These are phyloP conservation scores for Phoma sp. DNA, from an alignment of 2,329 filamentous ascomycete genomes.

Conservation along the genomic window DNA sequence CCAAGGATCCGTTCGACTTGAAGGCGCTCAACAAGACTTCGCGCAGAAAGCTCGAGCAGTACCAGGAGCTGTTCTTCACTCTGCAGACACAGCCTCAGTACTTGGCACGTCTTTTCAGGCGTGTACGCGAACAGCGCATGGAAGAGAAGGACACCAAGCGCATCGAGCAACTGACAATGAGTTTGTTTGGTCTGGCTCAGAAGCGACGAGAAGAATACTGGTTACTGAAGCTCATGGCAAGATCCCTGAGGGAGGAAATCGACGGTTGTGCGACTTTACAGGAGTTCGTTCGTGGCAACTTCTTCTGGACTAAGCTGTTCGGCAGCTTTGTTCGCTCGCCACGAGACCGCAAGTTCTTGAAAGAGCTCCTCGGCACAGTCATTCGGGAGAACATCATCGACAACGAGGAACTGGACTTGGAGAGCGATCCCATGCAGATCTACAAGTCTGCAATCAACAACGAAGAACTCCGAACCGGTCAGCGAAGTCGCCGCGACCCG, in stretches of 20 bases:
- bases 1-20: slow-evolving; percentile 90
- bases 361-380: slow-evolving; percentile 82
- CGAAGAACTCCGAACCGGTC: slow-evolving; percentile 90
- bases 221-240: slow-evolving; percentile 82
- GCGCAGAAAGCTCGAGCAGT: slow-evolving; percentile 91
- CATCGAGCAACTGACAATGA: slow-evolving; percentile 93
- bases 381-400: slow-evolving; percentile 93
- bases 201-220: slow-evolving; percentile 98
- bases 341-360: slow-evolving; percentile 88
- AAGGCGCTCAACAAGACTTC: slow-evolving; percentile 98
- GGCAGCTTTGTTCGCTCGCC: slow-evolving; percentile 89
- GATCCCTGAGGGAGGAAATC: slow-evolving; percentile 85
- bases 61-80: slow-evolving; percentile 97
- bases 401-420: slow-evolving; percentile 86
- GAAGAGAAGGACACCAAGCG: slow-evolving; percentile 92
- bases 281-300: slow-evolving; percentile 87
- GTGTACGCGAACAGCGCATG: slow-evolving; percentile 80
- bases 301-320: slow-evolving; percentile 90
- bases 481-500: slow-evolving; percentile 77
- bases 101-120: slow-evolving; percentile 84
- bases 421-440: slow-evolving; percentile 97
- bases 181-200: slow-evolving; percentile 94
- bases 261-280: slow-evolving; percentile 75
- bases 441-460: slow-evolving; percentile 96
- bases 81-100: slow-evolving; percentile 97